These are phyloP conservation scores for Colletotrichum chlorophyti DNA, from an alignment of 2,329 filamentous ascomycete species.

Conservation along the genomic window DNA sequence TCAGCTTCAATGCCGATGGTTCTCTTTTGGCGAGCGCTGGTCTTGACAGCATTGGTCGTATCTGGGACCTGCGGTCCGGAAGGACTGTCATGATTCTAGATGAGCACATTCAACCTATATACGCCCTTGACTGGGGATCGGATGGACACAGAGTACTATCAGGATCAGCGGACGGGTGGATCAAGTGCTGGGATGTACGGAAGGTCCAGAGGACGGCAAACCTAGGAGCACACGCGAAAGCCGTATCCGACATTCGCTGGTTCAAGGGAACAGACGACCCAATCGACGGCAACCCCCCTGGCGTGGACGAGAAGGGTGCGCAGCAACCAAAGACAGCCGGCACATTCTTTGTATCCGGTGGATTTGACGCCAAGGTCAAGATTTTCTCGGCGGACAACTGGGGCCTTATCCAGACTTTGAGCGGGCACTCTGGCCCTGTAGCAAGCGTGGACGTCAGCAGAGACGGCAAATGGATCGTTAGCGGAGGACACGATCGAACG, in stretches of 20 bases:
- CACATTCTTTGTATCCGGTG: conserved; percentile 88
- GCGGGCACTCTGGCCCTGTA: conserved; percentile 91
- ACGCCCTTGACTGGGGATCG: conserved; percentile 88
- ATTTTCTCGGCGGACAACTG: conserved; percentile 97
- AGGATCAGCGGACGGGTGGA: conserved; percentile 90
- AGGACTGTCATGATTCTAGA: conserved; percentile 94
- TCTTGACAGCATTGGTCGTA: conserved; percentile 89
- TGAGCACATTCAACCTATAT: conserved; percentile 86
- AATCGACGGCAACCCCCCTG: conserved; percentile 64
- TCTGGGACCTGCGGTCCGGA: conserved; percentile 94
- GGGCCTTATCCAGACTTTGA: conserved; percentile 85
- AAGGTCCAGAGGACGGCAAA: conserved; percentile 84
- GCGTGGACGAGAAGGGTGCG: conserved; percentile 69
- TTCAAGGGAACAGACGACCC: conserved; percentile 87
- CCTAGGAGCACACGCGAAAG: conserved; percentile 88
- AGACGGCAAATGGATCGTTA: conserved; percentile 92
- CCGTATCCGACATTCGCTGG: conserved; percentile 93
- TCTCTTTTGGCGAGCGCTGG: conserved; percentile 92
- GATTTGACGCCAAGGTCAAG: conserved; percentile 95
- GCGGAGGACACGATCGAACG: conserved; percentile 91
- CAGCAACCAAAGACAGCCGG: conserved; percentile 82
- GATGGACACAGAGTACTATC: conserved; percentile 94
- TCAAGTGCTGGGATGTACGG: conserved; percentile 97
- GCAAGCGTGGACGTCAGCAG: conserved; percentile 87
- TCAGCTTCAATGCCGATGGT: conserved; percentile 90